These are phyloP conservation scores for Russula olivacea DNA, from an alignment of 768 basidiomycete species.

Conservation along the genomic window DNA sequence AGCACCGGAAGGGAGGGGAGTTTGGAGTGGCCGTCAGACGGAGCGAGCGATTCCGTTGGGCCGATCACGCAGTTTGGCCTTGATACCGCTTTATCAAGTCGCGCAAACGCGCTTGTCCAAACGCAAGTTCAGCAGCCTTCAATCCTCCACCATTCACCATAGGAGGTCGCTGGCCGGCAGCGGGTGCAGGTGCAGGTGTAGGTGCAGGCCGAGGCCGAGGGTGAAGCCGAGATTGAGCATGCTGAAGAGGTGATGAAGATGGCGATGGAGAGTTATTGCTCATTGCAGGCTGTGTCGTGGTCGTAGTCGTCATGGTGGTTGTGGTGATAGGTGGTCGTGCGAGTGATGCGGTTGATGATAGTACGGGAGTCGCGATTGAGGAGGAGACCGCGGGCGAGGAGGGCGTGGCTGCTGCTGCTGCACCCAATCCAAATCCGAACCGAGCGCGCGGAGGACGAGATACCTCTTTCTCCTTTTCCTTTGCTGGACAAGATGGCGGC, in stretches of 20 bases:
- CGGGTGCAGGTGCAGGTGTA: neutral
- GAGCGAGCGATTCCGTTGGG: neutral
- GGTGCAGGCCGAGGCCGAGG: neutral
- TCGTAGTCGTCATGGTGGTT: conserved; percentile 13
- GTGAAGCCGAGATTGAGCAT: neutral
- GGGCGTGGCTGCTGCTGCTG: conserved; percentile 18
- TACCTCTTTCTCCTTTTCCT: neutral
- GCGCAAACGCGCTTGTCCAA: conserved; percentile 69
- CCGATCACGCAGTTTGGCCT: conserved; percentile 28
- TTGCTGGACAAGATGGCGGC: neutral
- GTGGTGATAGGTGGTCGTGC: conserved; percentile 41
- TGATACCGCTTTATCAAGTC: conserved; percentile 84
- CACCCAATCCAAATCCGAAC: conserved; percentile 11
- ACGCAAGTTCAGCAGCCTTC: conserved; percentile 51
- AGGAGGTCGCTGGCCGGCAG: conserved; percentile 9
- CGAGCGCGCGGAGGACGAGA: neutral
- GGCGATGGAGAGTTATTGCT: conserved; percentile 28
- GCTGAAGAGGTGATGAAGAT: neutral
- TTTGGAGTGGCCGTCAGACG: no score
- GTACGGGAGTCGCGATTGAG: conserved; percentile 63
- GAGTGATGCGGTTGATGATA: conserved; percentile 73
- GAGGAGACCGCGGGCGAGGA: conserved; percentile 44
- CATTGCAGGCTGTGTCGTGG: conserved; percentile 33
- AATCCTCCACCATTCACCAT: conserved; percentile 10
- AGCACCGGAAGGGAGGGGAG: no score